phyloP scores from a whole-genome alignment of 768 basidiomycete species.

The Tulasnella sp. region DNA sequence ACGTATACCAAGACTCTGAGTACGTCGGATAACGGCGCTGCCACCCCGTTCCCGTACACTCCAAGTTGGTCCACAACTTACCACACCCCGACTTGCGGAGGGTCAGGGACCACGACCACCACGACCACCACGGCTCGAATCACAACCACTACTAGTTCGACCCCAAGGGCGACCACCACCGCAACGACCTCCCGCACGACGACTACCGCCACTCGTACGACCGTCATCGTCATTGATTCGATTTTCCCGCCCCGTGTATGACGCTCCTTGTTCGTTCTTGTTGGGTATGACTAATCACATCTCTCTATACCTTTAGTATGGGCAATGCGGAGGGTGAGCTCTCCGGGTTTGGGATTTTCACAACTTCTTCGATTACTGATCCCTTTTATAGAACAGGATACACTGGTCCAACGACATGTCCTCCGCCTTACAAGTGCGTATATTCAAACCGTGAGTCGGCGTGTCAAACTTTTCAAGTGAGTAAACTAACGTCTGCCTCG shows the following conservation, averaged over 20 bases:
- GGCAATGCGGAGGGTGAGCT: background rate
- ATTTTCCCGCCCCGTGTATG: background rate
- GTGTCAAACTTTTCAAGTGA: background rate
- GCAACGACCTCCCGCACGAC: background rate
- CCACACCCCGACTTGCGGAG: background rate
- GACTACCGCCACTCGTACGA: background rate
- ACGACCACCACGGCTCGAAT: background rate
- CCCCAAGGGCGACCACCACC: background rate
- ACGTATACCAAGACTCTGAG: background rate
- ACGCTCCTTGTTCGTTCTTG: background rate
- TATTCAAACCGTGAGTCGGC: background rate
- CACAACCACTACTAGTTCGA: background rate
- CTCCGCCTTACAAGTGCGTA: background rate
- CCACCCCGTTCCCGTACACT: background rate
- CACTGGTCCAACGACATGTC: constrained; percentile 1
- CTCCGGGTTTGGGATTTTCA: background rate
- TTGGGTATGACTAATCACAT: background rate
- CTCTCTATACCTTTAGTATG: background rate
- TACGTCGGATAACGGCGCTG: background rate
- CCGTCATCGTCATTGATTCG: background rate
- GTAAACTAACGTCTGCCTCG: background rate
- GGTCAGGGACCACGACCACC: background rate
- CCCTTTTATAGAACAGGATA: background rate
- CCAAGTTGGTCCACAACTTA: constrained; percentile 14
- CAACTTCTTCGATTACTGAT: background rate